Base-by-base conservation (phyloP, 495 filamentous ascomycete species). In the Oidiodendron maius region DNA sequence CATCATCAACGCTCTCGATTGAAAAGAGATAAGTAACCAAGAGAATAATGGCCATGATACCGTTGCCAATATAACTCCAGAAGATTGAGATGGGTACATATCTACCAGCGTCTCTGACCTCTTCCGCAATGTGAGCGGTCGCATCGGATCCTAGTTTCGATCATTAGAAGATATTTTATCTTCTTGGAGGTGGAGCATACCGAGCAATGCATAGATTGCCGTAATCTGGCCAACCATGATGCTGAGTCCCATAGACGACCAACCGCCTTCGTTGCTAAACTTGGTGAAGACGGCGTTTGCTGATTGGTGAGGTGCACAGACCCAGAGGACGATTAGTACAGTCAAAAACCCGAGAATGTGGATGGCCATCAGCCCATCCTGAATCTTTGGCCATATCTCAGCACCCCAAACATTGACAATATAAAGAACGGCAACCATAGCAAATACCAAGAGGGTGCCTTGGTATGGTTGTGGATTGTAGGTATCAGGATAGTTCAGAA, bases 131-230 rank as follows among this genome's bases (percentile, higher is more conserved):
- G 62, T 48, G 62, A 5, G 76, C 74, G 3, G 75, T 68, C 45
- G 74, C 74, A 59, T 81, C 77, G 25, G 72, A 72, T 13, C 78
- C 74, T 50, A 76, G n/a, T n/a, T n/a, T 35, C 61, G 61, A 81
- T 0, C 76, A 69, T 32, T 37, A 36, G 18, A 20, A 26, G 11
- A n/a, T 24, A 5, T 3, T 21, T 3, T 20, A 21, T 25, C n/a
- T 23, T 15, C 40, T 47, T 51, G 53, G 48, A 44, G 41, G 48
- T 37, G 13, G 22, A 25, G 47, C 36, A 18, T 43, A 50, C 45
- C 45, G 24, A 50, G 38, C 22, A 50, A 16, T 1, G 48, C 26
- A 30, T 51, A 53, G 26, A 51, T 71, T 11, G 68, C 65, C 5
- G 66, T 68, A 18, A 67, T 53, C 1, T 69, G 50, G 3, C 71